phyloP scores from a whole-genome alignment of 1,284 basidiomycete species.

The Apiotrichum laibachii region DNA sequence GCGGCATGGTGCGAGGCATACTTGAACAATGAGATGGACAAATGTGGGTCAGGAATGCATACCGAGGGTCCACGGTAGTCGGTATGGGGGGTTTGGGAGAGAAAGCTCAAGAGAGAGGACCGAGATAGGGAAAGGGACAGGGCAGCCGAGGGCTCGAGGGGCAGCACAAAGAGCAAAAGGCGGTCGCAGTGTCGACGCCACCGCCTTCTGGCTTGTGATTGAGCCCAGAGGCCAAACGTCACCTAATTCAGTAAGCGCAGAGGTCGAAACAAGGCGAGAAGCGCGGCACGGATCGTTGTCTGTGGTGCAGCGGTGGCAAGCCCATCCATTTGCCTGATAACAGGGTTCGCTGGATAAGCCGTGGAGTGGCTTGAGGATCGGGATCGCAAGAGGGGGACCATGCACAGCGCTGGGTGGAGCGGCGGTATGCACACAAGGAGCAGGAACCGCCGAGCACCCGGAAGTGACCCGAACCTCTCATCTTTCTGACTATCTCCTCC shows the following conservation, averaged over 20 bases:
- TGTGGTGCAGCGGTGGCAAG: not conserved
- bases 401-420: not conserved
- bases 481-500: not conserved
- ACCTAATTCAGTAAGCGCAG: too few species aligned
- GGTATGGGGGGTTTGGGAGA: too few species aligned
- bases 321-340: not conserved
- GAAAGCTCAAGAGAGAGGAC: not conserved
- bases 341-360: not conserved
- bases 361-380: not conserved
- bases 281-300: too few species aligned
- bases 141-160: not conserved
- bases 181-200: too few species aligned
- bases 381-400: not conserved
- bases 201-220: too few species aligned
- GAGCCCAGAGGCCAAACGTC: too few species aligned
- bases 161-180: too few species aligned
- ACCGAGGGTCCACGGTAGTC: not conserved
- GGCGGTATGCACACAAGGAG: not conserved
- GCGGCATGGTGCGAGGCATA: not conserved
- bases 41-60: not conserved
- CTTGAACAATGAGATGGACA: not conserved
- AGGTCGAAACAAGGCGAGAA: too few species aligned
- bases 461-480: too few species aligned
- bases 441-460: too few species aligned
- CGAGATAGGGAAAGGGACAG: not conserved